Conservation (phyloP, 2,329 filamentous ascomycete genomes). For the Celoporthe dispersa region DNA sequence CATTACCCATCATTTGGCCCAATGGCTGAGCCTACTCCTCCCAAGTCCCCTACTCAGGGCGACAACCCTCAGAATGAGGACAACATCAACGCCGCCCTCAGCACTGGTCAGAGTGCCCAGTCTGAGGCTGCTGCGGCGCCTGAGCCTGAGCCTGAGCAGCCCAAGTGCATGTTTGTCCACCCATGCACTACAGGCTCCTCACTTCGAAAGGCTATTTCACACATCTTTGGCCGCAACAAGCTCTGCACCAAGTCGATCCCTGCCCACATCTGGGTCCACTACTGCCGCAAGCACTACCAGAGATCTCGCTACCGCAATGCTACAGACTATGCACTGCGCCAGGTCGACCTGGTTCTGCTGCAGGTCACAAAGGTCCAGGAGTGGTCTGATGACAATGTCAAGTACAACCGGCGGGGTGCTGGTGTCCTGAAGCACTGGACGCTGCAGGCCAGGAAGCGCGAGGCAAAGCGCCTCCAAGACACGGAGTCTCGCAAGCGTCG, state of each 20-base stretch:
- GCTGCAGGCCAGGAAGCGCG: constrained; percentile 66
- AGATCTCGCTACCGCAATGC: constrained; percentile 71
- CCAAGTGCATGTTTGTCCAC: constrained; percentile 58
- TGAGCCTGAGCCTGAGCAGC: constrained; percentile 30
- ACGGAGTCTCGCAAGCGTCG: constrained; percentile 33
- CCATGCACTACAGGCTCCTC: constrained; percentile 64
- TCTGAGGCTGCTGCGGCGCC: constrained; percentile 22
- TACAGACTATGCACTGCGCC: constrained; percentile 62
- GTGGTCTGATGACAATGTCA: constrained; percentile 61
- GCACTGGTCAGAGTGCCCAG: constrained; percentile 28
- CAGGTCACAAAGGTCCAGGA: constrained; percentile 66
- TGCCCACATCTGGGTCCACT: constrained; percentile 71
- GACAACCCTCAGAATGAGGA: constrained; percentile 32
- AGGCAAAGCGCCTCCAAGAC: constrained; percentile 58
- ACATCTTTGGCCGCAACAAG: constrained; percentile 85
- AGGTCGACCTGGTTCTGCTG: constrained; percentile 66
- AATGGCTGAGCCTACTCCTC: constrained; percentile 37
- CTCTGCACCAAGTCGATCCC: constrained; percentile 73
- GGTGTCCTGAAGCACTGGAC: constrained; percentile 63
- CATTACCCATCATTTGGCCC: constrained; percentile 32
- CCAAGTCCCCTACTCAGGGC: constrained; percentile 35
- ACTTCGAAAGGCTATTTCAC: constrained; percentile 76
- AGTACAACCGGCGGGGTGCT: constrained; percentile 19
- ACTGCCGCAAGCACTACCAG: constrained; percentile 84
- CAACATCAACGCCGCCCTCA: background rate